phyloP scores from a whole-genome alignment of 2,329 filamentous ascomycete species.

The Beauveria rudraprayagi region DNA sequence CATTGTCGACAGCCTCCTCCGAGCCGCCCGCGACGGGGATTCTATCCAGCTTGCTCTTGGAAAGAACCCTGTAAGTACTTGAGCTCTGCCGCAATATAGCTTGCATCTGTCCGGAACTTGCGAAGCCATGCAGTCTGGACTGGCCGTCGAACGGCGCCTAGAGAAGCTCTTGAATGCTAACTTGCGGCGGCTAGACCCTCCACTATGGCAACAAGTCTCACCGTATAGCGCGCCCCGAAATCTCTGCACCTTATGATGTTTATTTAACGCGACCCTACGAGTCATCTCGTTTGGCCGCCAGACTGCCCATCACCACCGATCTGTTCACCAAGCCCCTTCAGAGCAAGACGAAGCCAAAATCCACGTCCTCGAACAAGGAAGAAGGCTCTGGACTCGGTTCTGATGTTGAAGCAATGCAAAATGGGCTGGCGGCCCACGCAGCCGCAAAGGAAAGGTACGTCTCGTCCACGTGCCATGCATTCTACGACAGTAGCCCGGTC shows the following conservation, averaged over 20 bases:
- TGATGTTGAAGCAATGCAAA: slow-evolving; percentile 43
- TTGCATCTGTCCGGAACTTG: no score
- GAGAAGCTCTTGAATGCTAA: slow-evolving; percentile 1
- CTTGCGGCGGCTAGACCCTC: slow-evolving; percentile 36
- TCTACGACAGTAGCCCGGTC: neutral
- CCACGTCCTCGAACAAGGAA: slow-evolving; percentile 24
- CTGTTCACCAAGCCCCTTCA: slow-evolving; percentile 37
- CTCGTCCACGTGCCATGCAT: neutral
- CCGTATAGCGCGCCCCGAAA: slow-evolving; percentile 34
- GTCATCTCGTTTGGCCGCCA: slow-evolving; percentile 36
- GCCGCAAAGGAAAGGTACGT: slow-evolving; percentile 29
- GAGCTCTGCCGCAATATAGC: neutral
- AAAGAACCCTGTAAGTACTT: slow-evolving; percentile 48
- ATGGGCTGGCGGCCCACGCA: slow-evolving; percentile 28
- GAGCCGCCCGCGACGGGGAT: slow-evolving; percentile 48
- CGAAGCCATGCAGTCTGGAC: neutral
- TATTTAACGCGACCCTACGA: slow-evolving; percentile 47
- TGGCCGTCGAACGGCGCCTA: neutral
- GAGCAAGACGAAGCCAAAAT: slow-evolving; percentile 23
- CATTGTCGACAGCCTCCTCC: slow-evolving; percentile 55
- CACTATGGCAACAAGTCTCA: slow-evolving; percentile 45
- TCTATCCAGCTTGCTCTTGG: slow-evolving; percentile 51
- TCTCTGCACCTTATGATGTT: slow-evolving; percentile 46
- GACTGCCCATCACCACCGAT: slow-evolving; percentile 43
- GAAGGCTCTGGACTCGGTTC: slow-evolving; percentile 36